Evolutionary conservation across 2,329 filamentous ascomycete genomes (phyloP), one percentile per base, ranked within the genome.

Genomic region (Massarina eburnea): DNA sequence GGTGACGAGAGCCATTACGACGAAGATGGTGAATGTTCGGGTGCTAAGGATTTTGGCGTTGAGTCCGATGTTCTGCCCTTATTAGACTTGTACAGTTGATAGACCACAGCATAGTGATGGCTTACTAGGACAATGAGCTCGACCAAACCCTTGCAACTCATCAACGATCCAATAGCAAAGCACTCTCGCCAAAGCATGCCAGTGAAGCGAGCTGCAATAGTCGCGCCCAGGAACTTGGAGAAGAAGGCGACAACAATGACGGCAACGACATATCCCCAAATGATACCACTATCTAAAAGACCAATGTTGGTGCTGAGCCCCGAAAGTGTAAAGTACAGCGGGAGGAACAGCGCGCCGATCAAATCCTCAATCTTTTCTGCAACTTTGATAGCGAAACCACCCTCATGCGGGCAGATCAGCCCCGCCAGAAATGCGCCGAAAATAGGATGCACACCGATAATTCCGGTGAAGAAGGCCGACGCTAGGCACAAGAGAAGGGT

Each of bases 131-230:
- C 91, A 67, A 97, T 96, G 41, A 97, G 75, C 68, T 96, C 91
- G 0, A 96, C 91, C 8, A 97, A 77, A 60, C 92, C 92, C 70
- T 97, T 97, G 71, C 92, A 97, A 71, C 89, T 95, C 92, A 97
- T 97, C 59, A 96, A 73, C 14, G 86, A 83, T 12, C 92, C 92
- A 55, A 97, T 94, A 1, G 89, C 83, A 24, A 95, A 81, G 46
- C 88, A 91, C 68, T 97, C 92, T 48, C 91, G 82, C 92, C 92
- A 97, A 1, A 95, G 80, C 40, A 96, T 76, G 20, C 87, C 90
- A 58, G 83, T 89, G 3, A 83, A 63, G 27, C 83, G 81, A 1
- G 92, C 91, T 7, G 91, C 90, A 1, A 95, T 47, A 0, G 89
- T 85, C 15, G 89, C 91, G 33, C 91, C 92, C 10, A 85, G 75